Evolutionary conservation across 768 basidiomycete genomes (phyloP).

Genomic region (Trametes cinnabarina): DNA sequence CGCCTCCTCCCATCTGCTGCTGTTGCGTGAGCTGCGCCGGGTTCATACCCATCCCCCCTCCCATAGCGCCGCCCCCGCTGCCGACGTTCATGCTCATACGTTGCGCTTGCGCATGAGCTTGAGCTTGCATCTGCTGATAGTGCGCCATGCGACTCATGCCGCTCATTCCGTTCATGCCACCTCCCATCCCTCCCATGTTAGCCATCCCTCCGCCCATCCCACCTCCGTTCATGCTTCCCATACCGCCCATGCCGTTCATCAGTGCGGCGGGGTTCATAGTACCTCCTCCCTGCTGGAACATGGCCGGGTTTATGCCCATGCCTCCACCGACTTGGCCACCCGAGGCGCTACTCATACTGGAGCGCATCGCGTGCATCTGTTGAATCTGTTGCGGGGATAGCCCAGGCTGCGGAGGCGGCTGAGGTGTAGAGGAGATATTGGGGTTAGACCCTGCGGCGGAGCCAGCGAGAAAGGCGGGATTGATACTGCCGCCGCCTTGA

Average conservation of each 20-base stretch:
- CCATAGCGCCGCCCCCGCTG: background rate
- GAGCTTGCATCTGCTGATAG: conserved; percentile 19
- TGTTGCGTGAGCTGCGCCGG: conserved; percentile 7
- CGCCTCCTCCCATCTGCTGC: conserved; percentile 23
- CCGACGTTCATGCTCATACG: conserved; percentile 18
- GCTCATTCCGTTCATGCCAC: conserved; percentile 20
- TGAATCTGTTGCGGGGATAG: conserved; percentile 20
- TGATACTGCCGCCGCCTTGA: conserved; percentile 8
- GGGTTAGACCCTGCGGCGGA: background rate
- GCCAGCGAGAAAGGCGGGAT: conserved; percentile 23
- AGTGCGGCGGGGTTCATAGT: conserved; percentile 27
- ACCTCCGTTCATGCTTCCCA: conserved; percentile 10
- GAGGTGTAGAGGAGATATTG: background rate
- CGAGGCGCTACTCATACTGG: conserved; percentile 7
- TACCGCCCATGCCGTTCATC: conserved; percentile 22
- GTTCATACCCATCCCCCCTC: conserved; percentile 23
- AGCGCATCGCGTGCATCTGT: conserved; percentile 21
- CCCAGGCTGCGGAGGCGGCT: background rate
- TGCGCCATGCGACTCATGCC: conserved; percentile 12
- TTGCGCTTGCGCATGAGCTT: conserved; percentile 17
- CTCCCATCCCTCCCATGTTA: conserved; percentile 16
- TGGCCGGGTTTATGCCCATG: conserved; percentile 15
- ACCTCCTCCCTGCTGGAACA: conserved; percentile 15
- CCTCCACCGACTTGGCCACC: conserved; percentile 12
- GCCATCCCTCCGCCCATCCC: background rate